Percentiles rank a stretch among this genome's conserved stretches.
Evolutionary conservation across 2,329 filamentous ascomycete genomes (phyloP).

Genomic region (Sclerotinia subarctica): DNA sequence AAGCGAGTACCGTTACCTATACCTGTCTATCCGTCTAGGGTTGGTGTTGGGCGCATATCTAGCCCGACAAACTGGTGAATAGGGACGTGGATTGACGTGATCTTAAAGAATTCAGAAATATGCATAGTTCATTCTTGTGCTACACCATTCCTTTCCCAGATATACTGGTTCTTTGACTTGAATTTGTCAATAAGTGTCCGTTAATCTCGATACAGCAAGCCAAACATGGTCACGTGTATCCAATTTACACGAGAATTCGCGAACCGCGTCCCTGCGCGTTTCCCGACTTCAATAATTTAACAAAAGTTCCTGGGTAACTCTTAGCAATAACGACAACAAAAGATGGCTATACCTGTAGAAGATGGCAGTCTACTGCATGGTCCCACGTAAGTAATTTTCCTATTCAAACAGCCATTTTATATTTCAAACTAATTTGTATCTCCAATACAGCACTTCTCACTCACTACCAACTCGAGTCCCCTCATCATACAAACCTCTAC

Average conservation of each 20-base stretch:
- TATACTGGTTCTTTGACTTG: too few species aligned
- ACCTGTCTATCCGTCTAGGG: too few species aligned
- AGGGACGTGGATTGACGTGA: too few species aligned
- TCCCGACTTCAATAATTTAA: neutral
- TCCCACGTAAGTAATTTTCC: conserved; percentile 11
- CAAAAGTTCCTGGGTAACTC: neutral
- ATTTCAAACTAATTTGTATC: neutral
- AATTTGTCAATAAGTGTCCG: too few species aligned
- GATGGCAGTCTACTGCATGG: conserved; percentile 15
- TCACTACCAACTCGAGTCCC: conserved; percentile 27
- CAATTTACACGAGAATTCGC: conserved; percentile 21
- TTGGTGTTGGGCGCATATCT: too few species aligned
- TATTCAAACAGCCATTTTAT: neutral
- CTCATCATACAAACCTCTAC: conserved; percentile 69
- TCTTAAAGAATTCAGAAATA: too few species aligned
- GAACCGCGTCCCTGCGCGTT: conserved; percentile 16
- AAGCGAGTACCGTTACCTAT: too few species aligned
- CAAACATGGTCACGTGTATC: neutral
- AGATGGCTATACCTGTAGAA: conserved; percentile 16
- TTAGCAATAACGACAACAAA: neutral
- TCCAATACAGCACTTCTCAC: conserved; percentile 6
- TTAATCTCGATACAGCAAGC: too few species aligned
- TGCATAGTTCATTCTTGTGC: too few species aligned
- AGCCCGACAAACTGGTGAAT: too few species aligned
- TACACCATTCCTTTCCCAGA: too few species aligned